Evolutionary conservation across 495 filamentous ascomycete species (phyloP), one percentile per base, ranked within the genome.

Genomic region (Ascobolus immersus): DNA sequence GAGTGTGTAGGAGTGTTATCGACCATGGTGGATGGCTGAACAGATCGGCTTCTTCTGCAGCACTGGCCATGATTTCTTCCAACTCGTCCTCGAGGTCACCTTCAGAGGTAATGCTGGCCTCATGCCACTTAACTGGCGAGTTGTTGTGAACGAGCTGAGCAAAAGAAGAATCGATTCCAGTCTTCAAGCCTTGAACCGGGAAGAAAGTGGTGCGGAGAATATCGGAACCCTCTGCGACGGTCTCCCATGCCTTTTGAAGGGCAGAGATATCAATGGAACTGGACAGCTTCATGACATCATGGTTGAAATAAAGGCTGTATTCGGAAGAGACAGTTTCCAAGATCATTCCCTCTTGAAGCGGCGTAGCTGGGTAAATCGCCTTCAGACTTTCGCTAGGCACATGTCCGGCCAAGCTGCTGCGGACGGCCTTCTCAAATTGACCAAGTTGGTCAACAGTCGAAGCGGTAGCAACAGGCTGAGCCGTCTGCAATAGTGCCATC

Each of bases 271-370:
- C 60, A 2, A 69, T 42, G 0, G 54, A 40, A 0, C 47, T 36
- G 2, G 54, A 38, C 1, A 78, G 44, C 22, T 65, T 61, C 28
- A 81, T 49, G 3, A 68, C 50, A 43, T 84, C 71, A 38, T 76
- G 71, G 39, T 82, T 90, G 53, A 79, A 81, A 48, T 92, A 90
- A 38, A 65, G 56, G 17, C 55, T 54, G 36, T 67, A 72, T 6
- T 63, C 53, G 0, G 76, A 77, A 13, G 59, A 53, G 5, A 74
- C 37, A 60, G 84, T 86, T 32, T 72, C 66, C 0, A 69, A 69
- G 27, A 90, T 55, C 64, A 92, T 78, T 22, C 65, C 71, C 43
- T 86, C 76, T 49, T 92, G 81, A 2, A 84, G 56, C 9, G 80
- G 72, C 0, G 79, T 74, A 4, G 64, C 52, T 2, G 69, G 72